phyloP scores from a whole-genome alignment of 2,329 filamentous ascomycete species.

The Sodiomyces alkalinus region DNA sequence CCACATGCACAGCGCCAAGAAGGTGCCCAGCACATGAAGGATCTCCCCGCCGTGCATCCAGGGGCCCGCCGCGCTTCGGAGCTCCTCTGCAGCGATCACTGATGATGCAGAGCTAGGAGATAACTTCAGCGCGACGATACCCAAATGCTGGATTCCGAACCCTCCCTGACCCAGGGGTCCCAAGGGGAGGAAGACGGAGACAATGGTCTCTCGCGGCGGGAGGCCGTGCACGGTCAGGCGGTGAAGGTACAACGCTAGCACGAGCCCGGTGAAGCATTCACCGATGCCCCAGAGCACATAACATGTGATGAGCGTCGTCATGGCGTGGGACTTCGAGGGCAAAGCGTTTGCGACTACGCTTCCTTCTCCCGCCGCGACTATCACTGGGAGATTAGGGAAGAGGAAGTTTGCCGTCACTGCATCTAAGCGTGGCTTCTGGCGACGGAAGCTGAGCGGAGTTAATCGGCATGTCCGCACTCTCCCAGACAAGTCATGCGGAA shows the following conservation, averaged over 20 bases:
- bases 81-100: too few relatives aligned
- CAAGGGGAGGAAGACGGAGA: conserved; percentile 51
- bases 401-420: conserved; percentile 50
- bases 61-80: conserved; percentile 31
- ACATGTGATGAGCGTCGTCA: conserved; percentile 43
- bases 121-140: conserved; percentile 27
- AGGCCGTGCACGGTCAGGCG: conserved; percentile 51
- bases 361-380: conserved; percentile 50
- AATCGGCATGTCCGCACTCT: neutral
- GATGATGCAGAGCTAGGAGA: conserved; percentile 22
- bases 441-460: conserved; percentile 15
- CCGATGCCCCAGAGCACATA: conserved; percentile 58
- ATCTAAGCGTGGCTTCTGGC: conserved; percentile 29
- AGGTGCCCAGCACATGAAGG: conserved; percentile 42
- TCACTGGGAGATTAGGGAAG: conserved; percentile 49
- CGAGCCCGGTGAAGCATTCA: conserved; percentile 39
- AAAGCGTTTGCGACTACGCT: conserved; percentile 18
- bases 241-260: conserved; percentile 55
- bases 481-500: neutral
- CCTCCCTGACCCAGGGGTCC: conserved; percentile 53
- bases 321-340: conserved; percentile 3
- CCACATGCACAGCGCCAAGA: conserved; percentile 26
- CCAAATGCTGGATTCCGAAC: conserved; percentile 38
- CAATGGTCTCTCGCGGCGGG: conserved; percentile 50
- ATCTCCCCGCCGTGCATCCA: conserved; percentile 29